Conservation (phyloP, 2,329 filamentous ascomycete genomes). For the Neofusicoccum sp. region DNA sequence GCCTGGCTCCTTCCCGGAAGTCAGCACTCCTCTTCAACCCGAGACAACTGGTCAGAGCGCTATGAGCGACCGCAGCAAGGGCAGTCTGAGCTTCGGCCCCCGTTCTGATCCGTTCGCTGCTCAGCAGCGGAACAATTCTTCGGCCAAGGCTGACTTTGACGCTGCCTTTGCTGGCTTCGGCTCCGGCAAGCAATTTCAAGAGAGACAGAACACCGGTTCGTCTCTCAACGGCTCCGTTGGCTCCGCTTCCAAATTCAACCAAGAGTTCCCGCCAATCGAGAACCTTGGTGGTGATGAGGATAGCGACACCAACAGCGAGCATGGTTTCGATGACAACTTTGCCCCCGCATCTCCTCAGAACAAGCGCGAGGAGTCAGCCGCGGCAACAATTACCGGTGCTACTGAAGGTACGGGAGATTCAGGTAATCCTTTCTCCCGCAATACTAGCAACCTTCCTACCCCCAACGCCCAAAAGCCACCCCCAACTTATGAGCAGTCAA, state of each 20-base stretch:
- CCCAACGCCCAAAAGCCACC: slow-evolving; percentile 59
- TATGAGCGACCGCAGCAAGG: slow-evolving; percentile 47
- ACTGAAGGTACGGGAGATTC: slow-evolving; percentile 8
- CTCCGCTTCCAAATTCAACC: slow-evolving; percentile 55
- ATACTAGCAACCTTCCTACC: slow-evolving; percentile 47
- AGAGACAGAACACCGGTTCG: slow-evolving; percentile 36
- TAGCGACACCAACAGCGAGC: slow-evolving; percentile 67
- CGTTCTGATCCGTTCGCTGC: slow-evolving; percentile 43
- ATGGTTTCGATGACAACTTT: slow-evolving; percentile 91
- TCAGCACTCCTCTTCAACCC: slow-evolving; percentile 44
- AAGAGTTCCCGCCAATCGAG: slow-evolving; percentile 92
- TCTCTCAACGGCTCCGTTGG: slow-evolving; percentile 30
- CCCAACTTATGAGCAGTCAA: slow-evolving; percentile 53
- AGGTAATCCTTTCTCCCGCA: slow-evolving; percentile 31
- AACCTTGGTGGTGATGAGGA: slow-evolving; percentile 79
- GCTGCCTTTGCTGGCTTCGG: slow-evolving; percentile 78
- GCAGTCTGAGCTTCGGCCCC: slow-evolving; percentile 43
- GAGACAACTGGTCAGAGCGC: slow-evolving; percentile 50
- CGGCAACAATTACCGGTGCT: slow-evolving; percentile 24
- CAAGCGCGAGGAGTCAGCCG: slow-evolving; percentile 30
- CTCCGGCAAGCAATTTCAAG: slow-evolving; percentile 50
- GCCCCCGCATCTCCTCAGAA: slow-evolving; percentile 57
- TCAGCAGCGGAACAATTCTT: slow-evolving; percentile 32
- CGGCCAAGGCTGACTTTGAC: slow-evolving; percentile 76
- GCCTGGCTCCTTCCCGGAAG: slow-evolving; percentile 50